Base-by-base conservation (phyloP, 768 basidiomycete species). In the Termitomyces titanicus region DNA sequence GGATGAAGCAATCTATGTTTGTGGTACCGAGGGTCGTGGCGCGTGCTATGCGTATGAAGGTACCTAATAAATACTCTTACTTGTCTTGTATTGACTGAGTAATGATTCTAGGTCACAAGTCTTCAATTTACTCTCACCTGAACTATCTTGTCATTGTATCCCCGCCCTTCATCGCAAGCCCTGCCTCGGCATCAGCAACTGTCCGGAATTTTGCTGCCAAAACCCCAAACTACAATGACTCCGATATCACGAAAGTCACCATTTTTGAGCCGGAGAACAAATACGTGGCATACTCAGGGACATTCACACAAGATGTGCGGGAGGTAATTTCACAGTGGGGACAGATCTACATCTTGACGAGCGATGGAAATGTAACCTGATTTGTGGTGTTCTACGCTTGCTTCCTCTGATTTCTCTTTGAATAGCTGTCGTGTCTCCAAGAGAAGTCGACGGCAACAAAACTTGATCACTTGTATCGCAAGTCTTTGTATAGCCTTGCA, bases 251-350 rank as follows among this genome's bases (percentile, higher is more conserved):
- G 12, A 88, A 85, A 58, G 82, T 98, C 39, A 89, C 88, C 0
- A 82, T 98, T 1, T 88, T 98, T 61, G 95, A 99, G 66, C 83
- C 88, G 35, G 91, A 92, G 64, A 97, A 95, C 71, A 94, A 94
- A 72, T 80, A 94, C 50, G 81, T 96, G 15, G 89, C 91, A 6
- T 94, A 92, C 64, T 83, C 86, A 0, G 88, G 86, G 6, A 81
- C 88, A 2, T 93, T 94, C 63, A 80, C 82, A 20, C 84, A 88
- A 53, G 94, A 94, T 5, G 89, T 98, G 3, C 74, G 90, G 42
- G 88, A 90, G 43, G 79, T 97, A 1, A 78, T 97, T 47, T 89
- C 85, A 10, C 85, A 85, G 42, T 93, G 89, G 88, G 89, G 86
- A 0, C 78, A 84, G 43, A 79, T 95, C 5, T 96, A 87, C 61